Evolutionary conservation across 169 alveolate species (phyloP).

Genomic region (Plasmodium cynomolgi): DNA sequence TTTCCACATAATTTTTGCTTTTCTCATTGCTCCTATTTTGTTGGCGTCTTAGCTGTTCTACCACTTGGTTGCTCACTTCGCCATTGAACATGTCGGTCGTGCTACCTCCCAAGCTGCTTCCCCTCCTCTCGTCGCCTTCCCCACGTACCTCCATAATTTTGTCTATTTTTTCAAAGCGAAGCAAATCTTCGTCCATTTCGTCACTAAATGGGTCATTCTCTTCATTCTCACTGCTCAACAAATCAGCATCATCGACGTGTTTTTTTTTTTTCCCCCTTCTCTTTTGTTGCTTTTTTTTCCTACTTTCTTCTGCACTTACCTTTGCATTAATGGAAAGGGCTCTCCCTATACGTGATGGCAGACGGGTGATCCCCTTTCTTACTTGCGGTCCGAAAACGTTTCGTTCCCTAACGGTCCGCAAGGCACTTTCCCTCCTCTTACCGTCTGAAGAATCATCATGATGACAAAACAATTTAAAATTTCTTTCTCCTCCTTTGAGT

Average conservation of each 20-base stretch:
- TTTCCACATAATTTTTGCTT: slow-evolving; percentile 30
- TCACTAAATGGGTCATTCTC: neutral
- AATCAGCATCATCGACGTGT: neutral
- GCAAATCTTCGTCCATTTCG: slow-evolving; percentile 15
- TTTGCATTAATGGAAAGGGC: neutral
- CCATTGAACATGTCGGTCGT: neutral
- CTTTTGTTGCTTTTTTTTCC: neutral
- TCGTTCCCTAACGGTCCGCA: neutral
- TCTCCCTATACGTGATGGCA: neutral
- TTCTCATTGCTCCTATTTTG: neutral
- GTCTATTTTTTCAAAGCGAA: slow-evolving; percentile 16
- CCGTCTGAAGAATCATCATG: neutral
- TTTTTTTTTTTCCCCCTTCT: neutral
- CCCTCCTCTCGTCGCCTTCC: neutral
- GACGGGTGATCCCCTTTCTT: neutral
- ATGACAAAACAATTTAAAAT: slow-evolving; percentile 27
- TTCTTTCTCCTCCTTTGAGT: neutral
- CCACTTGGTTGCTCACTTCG: neutral
- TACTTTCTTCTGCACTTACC: neutral
- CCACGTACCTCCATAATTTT: neutral
- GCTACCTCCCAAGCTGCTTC: neutral
- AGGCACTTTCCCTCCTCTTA: neutral
- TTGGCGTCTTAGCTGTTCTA: neutral
- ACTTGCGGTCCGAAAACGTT: neutral
- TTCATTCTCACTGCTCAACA: neutral